Evolutionary conservation across 305 asterid species (phyloP).

Genomic region (Solanum hybrid): DNA sequence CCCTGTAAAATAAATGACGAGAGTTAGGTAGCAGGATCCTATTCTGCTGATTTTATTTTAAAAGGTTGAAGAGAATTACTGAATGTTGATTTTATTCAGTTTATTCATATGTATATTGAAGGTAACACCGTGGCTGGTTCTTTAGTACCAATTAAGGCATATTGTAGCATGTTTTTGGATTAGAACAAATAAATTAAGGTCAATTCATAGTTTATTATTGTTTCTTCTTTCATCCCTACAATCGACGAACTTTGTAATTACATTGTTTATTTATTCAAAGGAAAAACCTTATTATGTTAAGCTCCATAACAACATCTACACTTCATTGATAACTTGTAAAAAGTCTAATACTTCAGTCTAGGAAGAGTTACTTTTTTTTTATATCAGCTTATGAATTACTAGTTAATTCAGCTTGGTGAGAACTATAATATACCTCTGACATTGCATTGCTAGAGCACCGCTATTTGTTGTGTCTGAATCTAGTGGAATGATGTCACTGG

Average conservation of each 20-base stretch:
- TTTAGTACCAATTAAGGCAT: not conserved
- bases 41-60: not conserved
- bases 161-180: not conserved
- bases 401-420: not conserved
- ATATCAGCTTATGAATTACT: not conserved
- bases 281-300: no score
- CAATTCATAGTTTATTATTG: no score
- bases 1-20: not conserved
- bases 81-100: not conserved
- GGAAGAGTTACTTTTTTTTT: no score
- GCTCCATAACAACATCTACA: no score
- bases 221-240: no score
- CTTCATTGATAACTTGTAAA: no score
- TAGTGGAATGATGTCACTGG: not conserved
- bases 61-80: no score
- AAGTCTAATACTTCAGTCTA: no score
- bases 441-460: not conserved
- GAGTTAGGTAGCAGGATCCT: not conserved
- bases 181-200: not conserved
- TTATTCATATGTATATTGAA: no score
- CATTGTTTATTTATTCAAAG: no score
- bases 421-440: not conserved
- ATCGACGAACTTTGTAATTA: no score
- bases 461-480: not conserved
- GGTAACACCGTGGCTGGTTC: no score